Evolutionary conservation across 257 asterid species (phyloP).

Genomic region (Scutellaria minor): DNA sequence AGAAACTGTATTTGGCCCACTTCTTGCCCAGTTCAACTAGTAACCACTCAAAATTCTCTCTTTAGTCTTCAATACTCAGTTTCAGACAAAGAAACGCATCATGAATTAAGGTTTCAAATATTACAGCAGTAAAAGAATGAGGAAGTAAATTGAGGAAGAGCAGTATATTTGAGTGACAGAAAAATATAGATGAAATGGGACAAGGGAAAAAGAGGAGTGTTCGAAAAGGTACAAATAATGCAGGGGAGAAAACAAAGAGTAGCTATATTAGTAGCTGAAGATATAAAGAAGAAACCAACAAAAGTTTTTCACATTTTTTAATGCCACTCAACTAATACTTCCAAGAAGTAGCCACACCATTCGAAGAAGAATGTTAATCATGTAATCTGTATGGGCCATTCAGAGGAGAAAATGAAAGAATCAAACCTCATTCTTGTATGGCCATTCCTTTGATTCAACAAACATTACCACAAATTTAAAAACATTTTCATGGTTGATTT

Average conservation of each 20-base stretch:
- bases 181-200: slow-evolving; percentile 23
- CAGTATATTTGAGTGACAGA: not conserved
- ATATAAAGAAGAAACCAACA: slow-evolving; percentile 22
- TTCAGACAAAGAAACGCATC: no score
- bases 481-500: no score
- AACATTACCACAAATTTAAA: no score
- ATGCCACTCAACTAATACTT: slow-evolving; percentile 29
- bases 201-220: slow-evolving; percentile 13
- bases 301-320: slow-evolving; percentile 18
- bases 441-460: no score
- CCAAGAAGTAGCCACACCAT: slow-evolving; percentile 31
- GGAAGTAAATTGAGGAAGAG: not conserved
- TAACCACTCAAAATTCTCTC: not conserved
- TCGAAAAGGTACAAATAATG: slow-evolving; percentile 35
- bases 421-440: not conserved
- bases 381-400: not conserved
- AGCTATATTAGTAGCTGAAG: slow-evolving; percentile 13
- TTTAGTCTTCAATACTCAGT: not conserved
- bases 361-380: not conserved
- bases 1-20: not conserved
- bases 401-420: not conserved
- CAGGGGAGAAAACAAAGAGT: slow-evolving; percentile 41
- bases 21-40: not conserved
- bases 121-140: not conserved
- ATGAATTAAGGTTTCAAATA: not conserved